These are phyloP conservation scores for Globisporangium rhizosaccharum DNA, from an alignment of 352 stramenopile genomes.

Conservation along the genomic window DNA sequence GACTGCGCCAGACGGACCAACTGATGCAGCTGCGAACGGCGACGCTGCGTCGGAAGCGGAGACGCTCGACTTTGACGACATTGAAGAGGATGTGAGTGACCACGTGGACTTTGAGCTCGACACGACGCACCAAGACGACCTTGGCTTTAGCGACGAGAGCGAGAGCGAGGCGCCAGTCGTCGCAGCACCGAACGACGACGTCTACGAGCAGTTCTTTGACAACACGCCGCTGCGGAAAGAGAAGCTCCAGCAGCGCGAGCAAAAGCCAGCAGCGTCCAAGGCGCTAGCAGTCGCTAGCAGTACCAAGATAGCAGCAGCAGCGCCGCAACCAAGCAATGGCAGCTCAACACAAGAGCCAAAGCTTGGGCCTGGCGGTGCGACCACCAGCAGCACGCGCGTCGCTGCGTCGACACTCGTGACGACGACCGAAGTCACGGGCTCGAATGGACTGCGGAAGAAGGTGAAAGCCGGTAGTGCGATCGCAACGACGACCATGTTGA, in stretches of 20 bases:
- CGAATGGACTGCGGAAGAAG: slow-evolving; percentile 37
- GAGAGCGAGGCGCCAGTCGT: slow-evolving; percentile 1
- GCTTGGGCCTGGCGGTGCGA: neutral
- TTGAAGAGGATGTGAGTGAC: slow-evolving; percentile 1
- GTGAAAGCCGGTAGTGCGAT: slow-evolving; percentile 15
- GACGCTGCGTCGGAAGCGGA: slow-evolving; percentile 10
- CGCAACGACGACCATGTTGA: slow-evolving; percentile 26
- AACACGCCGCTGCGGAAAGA: slow-evolving; percentile 10
- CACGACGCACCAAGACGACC: slow-evolving; percentile 7
- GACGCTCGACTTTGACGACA: slow-evolving; percentile 10
- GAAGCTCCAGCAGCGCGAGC: slow-evolving; percentile 9
- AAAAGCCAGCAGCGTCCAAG: neutral
- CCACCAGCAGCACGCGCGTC: neutral
- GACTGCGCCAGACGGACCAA: too few species aligned
- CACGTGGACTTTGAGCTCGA: slow-evolving; percentile 1
- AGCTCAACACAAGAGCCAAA: neutral
- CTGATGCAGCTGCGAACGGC: neutral
- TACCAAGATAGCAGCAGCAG: neutral
- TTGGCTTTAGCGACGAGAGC: slow-evolving; percentile 17
- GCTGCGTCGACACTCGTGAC: neutral
- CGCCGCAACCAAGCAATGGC: neutral
- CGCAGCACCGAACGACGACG: slow-evolving; percentile 8
- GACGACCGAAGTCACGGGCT: slow-evolving; percentile 17
- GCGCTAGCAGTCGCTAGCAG: neutral
- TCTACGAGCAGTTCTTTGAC: slow-evolving; percentile 15